Conservation (phyloP, 2,329 filamentous ascomycete genomes). For the Shiraia bambusicola region DNA sequence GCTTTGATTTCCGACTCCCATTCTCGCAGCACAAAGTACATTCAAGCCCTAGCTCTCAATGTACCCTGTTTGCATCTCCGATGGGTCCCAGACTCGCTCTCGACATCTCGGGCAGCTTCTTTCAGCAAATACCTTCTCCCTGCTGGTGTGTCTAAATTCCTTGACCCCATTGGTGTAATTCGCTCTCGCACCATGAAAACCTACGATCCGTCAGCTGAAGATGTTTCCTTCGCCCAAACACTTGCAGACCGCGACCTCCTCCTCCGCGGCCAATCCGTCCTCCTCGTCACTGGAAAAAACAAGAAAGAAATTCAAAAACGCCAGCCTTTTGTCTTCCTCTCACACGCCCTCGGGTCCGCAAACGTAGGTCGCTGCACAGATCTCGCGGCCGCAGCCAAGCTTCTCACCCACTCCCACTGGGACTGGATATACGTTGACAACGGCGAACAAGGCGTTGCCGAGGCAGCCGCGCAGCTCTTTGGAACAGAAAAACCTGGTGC, state of each 20-base stretch:
- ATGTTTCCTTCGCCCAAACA: conserved; percentile 29
- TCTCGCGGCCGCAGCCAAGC: conserved; percentile 63
- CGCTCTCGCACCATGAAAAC: conserved; percentile 69
- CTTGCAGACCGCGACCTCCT: conserved; percentile 57
- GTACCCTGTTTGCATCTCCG: conserved; percentile 80
- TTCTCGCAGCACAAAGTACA: conserved; percentile 85
- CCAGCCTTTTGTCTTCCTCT: conserved; percentile 76
- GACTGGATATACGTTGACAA: conserved; percentile 81
- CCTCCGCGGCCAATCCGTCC: conserved; percentile 64
- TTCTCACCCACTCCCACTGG: conserved; percentile 62
- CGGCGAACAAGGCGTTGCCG: conserved; percentile 59
- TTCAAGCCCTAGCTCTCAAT: conserved; percentile 89
- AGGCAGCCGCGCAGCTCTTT: conserved; percentile 57
- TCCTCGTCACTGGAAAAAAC: conserved; percentile 70
- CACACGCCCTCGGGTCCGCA: conserved; percentile 72
- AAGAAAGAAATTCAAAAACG: conserved; percentile 64
- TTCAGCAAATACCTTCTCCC: conserved; percentile 84
- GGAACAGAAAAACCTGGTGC: conserved; percentile 16
- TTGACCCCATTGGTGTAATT: conserved; percentile 66
- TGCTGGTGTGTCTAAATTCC: conserved; percentile 74
- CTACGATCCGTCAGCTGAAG: conserved; percentile 60
- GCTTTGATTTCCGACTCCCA: conserved; percentile 84
- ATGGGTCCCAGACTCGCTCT: conserved; percentile 76
- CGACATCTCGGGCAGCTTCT: conserved; percentile 62
- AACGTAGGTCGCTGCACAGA: conserved; percentile 66